phyloP scores from a whole-genome alignment of 73 alveolate species.

The Tetrahymena elliotti region DNA sequence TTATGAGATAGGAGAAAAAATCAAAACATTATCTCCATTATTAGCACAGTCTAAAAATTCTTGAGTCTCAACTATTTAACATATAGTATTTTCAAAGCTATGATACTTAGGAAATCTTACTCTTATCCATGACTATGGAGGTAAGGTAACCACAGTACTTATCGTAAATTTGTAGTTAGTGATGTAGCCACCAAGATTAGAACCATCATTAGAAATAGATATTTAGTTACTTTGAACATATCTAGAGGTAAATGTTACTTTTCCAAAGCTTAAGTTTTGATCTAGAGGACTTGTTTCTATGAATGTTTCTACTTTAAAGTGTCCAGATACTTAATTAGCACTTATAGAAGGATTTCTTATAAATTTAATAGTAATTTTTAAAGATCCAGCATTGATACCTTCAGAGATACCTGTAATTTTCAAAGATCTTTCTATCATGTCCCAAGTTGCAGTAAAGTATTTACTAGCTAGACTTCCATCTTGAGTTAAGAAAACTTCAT shows the following conservation, averaged over 20 bases:
- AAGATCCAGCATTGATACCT: conserved; percentile 27
- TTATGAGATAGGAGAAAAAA: background rate
- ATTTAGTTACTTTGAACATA: background rate
- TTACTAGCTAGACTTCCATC: conserved; percentile 7
- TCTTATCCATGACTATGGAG: conserved; percentile 18
- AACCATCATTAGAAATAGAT: conserved; percentile 11
- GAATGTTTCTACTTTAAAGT: background rate
- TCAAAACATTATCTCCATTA: background rate
- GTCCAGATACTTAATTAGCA: conserved; percentile 22
- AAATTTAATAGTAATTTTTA: conserved; percentile 21
- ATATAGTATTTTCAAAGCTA: background rate
- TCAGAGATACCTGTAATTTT: background rate
- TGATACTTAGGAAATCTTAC: conserved; percentile 13
- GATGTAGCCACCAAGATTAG: conserved; percentile 27
- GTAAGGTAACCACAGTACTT: background rate
- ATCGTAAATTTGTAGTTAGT: conserved; percentile 6
- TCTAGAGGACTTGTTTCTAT: background rate
- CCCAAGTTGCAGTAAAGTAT: conserved; percentile 1
- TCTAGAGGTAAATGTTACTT: conserved; percentile 5
- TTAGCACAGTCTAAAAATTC: background rate
- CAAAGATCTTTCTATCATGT: conserved; percentile 6
- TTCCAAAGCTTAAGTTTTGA: conserved; percentile 26
- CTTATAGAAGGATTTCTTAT: conserved; percentile 19
- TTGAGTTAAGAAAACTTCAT: background rate
- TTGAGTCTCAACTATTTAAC: conserved; percentile 10